These are phyloP conservation scores for Nemania abortiva DNA, from an alignment of 2,329 filamentous ascomycete genomes.

Conservation along the genomic window DNA sequence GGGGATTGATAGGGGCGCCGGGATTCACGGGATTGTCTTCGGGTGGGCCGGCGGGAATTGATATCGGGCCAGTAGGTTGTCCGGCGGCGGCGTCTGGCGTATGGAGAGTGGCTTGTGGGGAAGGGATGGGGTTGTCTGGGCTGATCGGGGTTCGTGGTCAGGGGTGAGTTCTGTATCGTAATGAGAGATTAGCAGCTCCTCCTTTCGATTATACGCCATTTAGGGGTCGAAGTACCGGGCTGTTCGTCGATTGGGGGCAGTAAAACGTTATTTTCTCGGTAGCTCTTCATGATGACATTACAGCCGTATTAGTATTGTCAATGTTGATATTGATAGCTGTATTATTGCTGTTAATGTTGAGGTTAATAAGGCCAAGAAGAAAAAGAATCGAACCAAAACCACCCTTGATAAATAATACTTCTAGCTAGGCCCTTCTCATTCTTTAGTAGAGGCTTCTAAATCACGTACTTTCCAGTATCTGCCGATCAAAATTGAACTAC, in stretches of 20 bases:
- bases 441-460: conserved; percentile 3
- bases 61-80: too few species aligned
- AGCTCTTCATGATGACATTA: not conserved
- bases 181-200: not conserved
- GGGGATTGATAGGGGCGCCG: too few species aligned
- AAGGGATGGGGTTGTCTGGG: not conserved
- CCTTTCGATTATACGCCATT: not conserved
- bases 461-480: not conserved
- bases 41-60: too few species aligned
- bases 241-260: not conserved
- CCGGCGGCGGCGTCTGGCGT: too few species aligned
- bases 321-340: not conserved
- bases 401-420: conserved; percentile 4
- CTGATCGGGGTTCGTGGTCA: not conserved
- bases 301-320: too few species aligned
- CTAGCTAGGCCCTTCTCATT: conserved; percentile 1
- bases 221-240: not conserved
- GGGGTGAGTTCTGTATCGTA: conserved; percentile 8
- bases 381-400: not conserved
- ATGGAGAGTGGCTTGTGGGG: too few species aligned
- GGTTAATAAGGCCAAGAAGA: not conserved
- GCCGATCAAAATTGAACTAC: not conserved
- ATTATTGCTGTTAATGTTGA: not conserved
- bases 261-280: not conserved
- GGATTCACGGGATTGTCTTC: too few species aligned